Evolutionary conservation across 2,329 filamentous ascomycete species (phyloP).

Genomic region (Geoglossum cookeanum): DNA sequence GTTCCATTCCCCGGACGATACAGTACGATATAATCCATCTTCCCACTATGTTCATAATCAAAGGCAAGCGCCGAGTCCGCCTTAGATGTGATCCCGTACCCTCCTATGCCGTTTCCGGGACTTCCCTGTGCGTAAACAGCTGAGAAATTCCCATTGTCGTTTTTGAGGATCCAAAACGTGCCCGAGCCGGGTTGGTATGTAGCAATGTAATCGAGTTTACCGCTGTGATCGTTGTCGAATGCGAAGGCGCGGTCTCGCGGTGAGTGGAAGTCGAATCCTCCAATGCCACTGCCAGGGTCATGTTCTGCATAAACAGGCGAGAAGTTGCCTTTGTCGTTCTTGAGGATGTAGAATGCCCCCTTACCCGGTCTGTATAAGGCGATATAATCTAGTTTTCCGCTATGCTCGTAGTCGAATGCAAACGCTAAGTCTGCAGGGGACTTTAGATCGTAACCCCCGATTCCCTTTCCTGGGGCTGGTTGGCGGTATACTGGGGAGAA

Average conservation of each 20-base stretch:
- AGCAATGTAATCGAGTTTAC: slow-evolving; percentile 1
- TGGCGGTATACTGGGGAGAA: slow-evolving; percentile 1
- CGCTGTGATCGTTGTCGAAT: slow-evolving; percentile 1
- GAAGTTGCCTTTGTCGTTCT: not conserved
- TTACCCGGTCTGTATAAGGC: not conserved
- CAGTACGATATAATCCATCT: not conserved
- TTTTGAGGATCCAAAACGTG: not conserved
- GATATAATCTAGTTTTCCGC: slow-evolving; percentile 2
- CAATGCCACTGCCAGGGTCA: not conserved
- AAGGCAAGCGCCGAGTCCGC: not conserved
- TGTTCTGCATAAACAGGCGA: not conserved
- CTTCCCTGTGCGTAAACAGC: not conserved
- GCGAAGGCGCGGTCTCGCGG: not conserved
- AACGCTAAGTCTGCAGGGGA: not conserved
- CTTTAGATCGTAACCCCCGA: slow-evolving; percentile 3
- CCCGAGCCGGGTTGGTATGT: not conserved
- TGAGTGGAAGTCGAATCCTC: not conserved
- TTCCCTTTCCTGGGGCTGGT: not conserved
- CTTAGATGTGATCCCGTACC: not conserved
- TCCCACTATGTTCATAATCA: slow-evolving; percentile 1
- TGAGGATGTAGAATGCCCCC: not conserved
- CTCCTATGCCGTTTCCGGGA: not conserved
- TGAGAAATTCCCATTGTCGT: not conserved
- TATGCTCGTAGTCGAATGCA: slow-evolving; percentile 1
- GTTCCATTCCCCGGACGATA: not conserved